Conservation (phyloP, 2,329 filamentous ascomycete species). For the Knufia fluminis region DNA sequence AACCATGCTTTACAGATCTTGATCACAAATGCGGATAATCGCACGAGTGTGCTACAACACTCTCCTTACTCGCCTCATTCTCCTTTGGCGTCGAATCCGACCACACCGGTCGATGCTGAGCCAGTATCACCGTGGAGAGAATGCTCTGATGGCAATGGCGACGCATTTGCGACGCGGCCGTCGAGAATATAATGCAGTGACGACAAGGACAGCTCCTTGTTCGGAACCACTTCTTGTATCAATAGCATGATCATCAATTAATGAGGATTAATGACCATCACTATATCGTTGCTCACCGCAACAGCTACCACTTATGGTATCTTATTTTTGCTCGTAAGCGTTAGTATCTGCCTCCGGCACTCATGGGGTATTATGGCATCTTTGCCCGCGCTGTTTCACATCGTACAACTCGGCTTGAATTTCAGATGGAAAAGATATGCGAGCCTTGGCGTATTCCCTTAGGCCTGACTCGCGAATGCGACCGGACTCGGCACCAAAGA, state of each 20-base stretch:
- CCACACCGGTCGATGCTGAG: background rate
- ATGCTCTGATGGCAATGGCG: constrained; percentile 3
- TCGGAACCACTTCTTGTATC: background rate
- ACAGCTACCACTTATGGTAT: too few relatives aligned
- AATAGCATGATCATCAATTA: background rate
- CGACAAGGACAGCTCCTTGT: constrained; percentile 4
- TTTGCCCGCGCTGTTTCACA: too few relatives aligned
- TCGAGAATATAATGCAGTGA: constrained; percentile 1
- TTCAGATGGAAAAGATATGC: too few relatives aligned
- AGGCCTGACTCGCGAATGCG: background rate
- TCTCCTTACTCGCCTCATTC: background rate
- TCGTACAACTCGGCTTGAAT: too few relatives aligned
- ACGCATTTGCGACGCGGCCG: constrained; percentile 1
- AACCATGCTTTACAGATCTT: constrained; percentile 7
- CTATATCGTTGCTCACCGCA: background rate
- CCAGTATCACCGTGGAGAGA: background rate
- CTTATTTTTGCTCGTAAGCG: too few relatives aligned
- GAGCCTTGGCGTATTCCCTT: too few relatives aligned
- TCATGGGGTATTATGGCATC: too few relatives aligned
- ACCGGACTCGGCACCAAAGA: too few relatives aligned
- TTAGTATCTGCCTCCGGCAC: too few relatives aligned
- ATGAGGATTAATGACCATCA: background rate
- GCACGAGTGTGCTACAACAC: background rate
- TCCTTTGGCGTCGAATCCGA: constrained; percentile 1
- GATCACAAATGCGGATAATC: constrained; percentile 1